Base-by-base conservation (phyloP, 371 early-diverging fungal species). In the Rhizomucor miehei region DNA sequence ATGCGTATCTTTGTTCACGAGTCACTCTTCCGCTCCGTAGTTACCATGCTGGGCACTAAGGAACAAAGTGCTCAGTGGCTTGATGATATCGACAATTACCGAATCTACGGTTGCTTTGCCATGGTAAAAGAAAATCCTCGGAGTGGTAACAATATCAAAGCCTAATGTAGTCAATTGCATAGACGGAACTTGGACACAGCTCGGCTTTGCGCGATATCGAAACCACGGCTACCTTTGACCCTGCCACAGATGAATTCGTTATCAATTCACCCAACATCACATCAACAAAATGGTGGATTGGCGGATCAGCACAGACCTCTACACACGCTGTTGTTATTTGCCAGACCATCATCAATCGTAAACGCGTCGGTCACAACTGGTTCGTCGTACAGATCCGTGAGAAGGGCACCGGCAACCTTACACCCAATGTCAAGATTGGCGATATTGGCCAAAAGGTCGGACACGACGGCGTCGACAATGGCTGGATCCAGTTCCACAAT, bases 281-380 rank as follows among this genome's bases (percentile, higher is more conserved):
- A 1, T 69, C 93, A 19, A 89, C 93, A 17, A 94, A 90, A 69
- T 94, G 93, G 92, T 95, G 95, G 94, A 93, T 94, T 64, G 95
- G 95, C 45, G 90, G 91, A 60, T 85, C 90, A 14, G 91, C 85
- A 2, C 86, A 90, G 62, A 82, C 88, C 3, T 87, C 91, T 20
- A 89, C 90, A 1, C 90, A 91, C 62, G 79, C 86, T 58, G 79
- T 80, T 14, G 80, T 76, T 11, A 80, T 82, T 57, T 69, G 72
- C 38, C 85, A 87, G 65, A 85, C 90, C 0, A 56, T 85, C 2
- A 77, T 90, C 50, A 66, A 84, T 60, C 82, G 82, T 41, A 72
- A 85, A 73, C 63, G 68, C 54, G 77, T 86, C 52, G 91, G 91
- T 24, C 84, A 85, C 63, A 89, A 90, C 59, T 82, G 84, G 78